Conservation (phyloP, 306 rosid genomes). For the Carpinus viminea region DNA sequence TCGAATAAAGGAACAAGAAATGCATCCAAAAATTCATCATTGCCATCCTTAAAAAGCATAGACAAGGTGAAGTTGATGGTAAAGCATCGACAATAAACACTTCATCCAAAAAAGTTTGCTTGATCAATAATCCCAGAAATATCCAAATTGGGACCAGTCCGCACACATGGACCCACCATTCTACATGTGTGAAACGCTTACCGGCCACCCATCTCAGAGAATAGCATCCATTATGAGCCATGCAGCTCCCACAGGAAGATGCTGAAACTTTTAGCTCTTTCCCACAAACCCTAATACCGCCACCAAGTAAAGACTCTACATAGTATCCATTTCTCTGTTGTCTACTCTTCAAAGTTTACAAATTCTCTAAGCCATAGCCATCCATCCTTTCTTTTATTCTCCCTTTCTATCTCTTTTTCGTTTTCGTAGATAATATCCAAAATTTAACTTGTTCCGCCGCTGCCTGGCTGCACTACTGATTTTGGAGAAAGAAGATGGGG, state of each 20-base stretch:
- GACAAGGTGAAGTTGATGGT: not conserved
- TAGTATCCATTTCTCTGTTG: constrained; percentile 27
- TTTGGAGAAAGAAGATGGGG: constrained; percentile 50
- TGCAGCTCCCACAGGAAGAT: constrained; percentile 43
- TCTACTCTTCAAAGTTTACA: constrained; percentile 4
- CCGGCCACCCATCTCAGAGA: constrained; percentile 22
- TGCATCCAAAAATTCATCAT: not conserved
- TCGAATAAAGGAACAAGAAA: not conserved
- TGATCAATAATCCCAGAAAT: not conserved
- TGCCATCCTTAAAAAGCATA: not conserved
- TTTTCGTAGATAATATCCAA: constrained; percentile 12
- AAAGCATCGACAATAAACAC: not conserved
- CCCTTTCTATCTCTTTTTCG: constrained; percentile 16
- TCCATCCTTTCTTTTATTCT: not conserved
- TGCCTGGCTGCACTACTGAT: constrained; percentile 10
- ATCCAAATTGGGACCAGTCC: constrained; percentile 31
- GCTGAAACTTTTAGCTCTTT: constrained; percentile 50
- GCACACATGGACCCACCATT: constrained; percentile 27
- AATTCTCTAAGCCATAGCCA: constrained; percentile 11
- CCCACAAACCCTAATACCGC: constrained; percentile 52
- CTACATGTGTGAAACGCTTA: constrained; percentile 60
- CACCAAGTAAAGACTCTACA: constrained; percentile 39
- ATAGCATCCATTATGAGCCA: constrained; percentile 45
- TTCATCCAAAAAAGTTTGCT: not conserved
- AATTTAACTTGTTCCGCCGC: constrained; percentile 25